Evolutionary conservation across 495 filamentous ascomycete genomes (phyloP), one percentile per base, ranked within the genome.

Genomic region (Extremus antarcticus): DNA sequence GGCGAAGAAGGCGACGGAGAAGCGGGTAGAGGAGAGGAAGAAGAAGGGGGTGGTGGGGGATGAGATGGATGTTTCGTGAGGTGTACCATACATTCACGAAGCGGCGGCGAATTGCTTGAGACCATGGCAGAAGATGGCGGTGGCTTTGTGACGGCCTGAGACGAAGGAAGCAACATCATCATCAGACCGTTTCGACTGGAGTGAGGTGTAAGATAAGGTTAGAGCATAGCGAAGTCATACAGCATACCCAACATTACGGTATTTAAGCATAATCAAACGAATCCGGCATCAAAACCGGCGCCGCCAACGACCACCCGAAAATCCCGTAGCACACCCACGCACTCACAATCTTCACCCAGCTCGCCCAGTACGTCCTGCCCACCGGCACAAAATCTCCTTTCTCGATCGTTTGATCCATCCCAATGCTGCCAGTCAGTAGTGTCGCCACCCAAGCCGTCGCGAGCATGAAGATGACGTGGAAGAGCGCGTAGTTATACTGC

Each of bases 301-400:
- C 92, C 46, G 94, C 71, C 62, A 98, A 68, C 22, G 88, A 94
- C 92, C 92, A 98, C 40, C 80, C 75, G 63, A 96, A 98, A 68
- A 98, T 87, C 39, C 73, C 83, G 70, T 98, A 97, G 71, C 94
- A 97, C 46, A 92, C 84, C 92, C 92, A 98, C 17, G 90, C 83
- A 71, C 89, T 95, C 48, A 96, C 81, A 68, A 98, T 97, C 82
- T 97, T 98, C 60, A 95, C 89, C 92, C 92, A 98, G 71, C 88
- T 95, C 20, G 92, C 92, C 83, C 90, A 94, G 73, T 96, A 92
- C 19, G 91, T 96, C 47, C 92, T 75, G 25, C 92, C 92, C 17
- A 98, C 91, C 0, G 92, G 85, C 3, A 86, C 85, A 68, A 98
- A 96, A 63, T 90, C 82, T 19, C 75, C 74, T 17, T 73, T 70